These are phyloP conservation scores for Astrothelium macrocarpum DNA, from an alignment of 495 filamentous ascomycete species.

Conservation along the genomic window DNA sequence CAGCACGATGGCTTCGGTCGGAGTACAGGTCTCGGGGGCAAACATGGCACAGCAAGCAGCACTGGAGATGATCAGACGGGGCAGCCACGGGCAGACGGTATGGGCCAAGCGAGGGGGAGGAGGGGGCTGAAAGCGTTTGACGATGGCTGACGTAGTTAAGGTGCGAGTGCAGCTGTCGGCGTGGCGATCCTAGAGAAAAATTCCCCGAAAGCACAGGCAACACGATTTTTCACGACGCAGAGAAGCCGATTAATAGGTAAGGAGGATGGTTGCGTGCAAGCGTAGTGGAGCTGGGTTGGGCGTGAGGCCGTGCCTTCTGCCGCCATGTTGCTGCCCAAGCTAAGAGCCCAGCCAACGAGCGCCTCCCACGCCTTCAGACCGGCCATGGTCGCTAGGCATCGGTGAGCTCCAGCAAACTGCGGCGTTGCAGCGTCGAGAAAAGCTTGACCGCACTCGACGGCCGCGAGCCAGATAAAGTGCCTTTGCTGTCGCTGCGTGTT, in stretches of 20 bases:
- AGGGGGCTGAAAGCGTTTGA: not conserved
- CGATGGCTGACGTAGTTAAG: not conserved
- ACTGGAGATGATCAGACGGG: not conserved
- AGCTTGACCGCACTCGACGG: not conserved
- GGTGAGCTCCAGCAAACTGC: not conserved
- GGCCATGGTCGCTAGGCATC: not conserved
- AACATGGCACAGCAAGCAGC: not conserved
- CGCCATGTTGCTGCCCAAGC: slow-evolving; percentile 2
- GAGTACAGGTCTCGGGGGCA: not conserved
- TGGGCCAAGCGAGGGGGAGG: not conserved
- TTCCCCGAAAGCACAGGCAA: not conserved
- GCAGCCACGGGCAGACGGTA: not conserved
- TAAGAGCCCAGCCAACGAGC: not conserved
- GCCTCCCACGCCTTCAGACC: not conserved
- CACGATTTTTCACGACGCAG: not conserved
- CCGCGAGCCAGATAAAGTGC: too few relatives aligned
- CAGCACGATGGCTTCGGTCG: not conserved
- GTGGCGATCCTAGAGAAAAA: not conserved
- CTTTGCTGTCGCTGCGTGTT: too few relatives aligned
- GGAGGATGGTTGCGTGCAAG: not conserved
- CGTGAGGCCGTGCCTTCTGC: not conserved
- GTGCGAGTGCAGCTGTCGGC: not conserved
- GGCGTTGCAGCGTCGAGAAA: not conserved
- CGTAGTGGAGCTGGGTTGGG: not conserved
- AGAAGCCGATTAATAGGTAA: not conserved